phyloP scores from a whole-genome alignment of 352 stramenopile species.

The Peronosclerospora sorghi region DNA sequence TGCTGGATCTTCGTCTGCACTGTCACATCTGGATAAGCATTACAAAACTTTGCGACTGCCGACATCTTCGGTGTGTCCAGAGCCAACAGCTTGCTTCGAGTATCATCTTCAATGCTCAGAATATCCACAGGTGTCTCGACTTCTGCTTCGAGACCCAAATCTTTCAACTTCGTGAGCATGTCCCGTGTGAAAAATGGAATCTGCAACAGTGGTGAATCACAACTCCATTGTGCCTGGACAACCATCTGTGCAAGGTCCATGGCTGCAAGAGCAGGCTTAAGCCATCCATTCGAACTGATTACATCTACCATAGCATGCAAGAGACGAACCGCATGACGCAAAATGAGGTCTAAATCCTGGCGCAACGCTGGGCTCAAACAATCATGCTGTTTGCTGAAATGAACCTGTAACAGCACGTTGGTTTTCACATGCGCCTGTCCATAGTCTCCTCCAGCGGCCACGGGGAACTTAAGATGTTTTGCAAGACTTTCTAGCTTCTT shows the following conservation, averaged over 20 bases:
- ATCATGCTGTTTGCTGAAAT: conserved; percentile 92
- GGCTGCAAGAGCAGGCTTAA: conserved; percentile 95
- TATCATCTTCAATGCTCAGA: conserved; percentile 90
- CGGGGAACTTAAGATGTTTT: conserved; percentile 88
- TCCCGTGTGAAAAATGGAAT: conserved; percentile 95
- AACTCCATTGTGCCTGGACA: conserved; percentile 97
- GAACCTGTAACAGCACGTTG: conserved; percentile 93
- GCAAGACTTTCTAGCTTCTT: conserved; percentile 89
- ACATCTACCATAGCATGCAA: conserved; percentile 98
- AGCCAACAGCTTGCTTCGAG: conserved; percentile 83
- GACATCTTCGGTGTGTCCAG: conserved; percentile 85
- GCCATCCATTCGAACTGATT: conserved; percentile 97
- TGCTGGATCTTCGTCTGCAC: conserved; percentile 90
- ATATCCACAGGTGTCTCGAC: conserved; percentile 79
- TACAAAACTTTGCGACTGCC: conserved; percentile 98
- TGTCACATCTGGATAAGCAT: conserved; percentile 97
- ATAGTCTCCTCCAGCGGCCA: conserved; percentile 83
- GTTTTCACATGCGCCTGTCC: conserved; percentile 93
- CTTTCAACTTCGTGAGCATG: conserved; percentile 48
- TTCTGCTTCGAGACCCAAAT: conserved; percentile 55
- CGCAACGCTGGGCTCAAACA: conserved; percentile 87
- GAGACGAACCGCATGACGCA: conserved; percentile 88
- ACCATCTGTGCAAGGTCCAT: conserved; percentile 99
- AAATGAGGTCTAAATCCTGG: conserved; percentile 86
- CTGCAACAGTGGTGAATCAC: conserved; percentile 92